A percentile compares a stretch with the other conserved stretches of the same genome.
These are phyloP conservation scores for Leptographium galeiforme DNA, from an alignment of 2,329 filamentous ascomycete genomes.

Conservation along the genomic window DNA sequence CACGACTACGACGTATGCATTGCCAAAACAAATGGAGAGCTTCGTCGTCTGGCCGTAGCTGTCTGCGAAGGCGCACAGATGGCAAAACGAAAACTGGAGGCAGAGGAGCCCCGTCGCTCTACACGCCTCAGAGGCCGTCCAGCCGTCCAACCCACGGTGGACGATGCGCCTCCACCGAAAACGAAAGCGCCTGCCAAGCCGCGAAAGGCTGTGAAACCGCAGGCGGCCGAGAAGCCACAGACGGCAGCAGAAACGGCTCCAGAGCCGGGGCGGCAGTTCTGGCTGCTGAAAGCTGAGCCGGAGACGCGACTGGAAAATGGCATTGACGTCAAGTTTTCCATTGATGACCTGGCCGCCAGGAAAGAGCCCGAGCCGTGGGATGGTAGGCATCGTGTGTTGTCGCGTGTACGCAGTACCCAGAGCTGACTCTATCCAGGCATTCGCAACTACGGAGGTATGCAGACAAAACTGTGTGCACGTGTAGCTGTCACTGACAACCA, in stretches of 20 bases:
- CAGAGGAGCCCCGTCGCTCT: background rate
- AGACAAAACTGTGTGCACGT: background rate
- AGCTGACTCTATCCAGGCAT: slow-evolving; percentile 26
- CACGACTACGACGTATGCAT: too few species aligned
- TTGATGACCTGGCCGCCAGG: slow-evolving; percentile 69
- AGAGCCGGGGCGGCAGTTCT: slow-evolving; percentile 35
- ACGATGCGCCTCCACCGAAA: too few species aligned
- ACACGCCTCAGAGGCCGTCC: background rate
- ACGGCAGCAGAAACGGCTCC: background rate
- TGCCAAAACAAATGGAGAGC: too few species aligned
- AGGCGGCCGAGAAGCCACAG: background rate
- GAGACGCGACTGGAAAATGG: slow-evolving; percentile 78
- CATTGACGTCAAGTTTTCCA: slow-evolving; percentile 82
- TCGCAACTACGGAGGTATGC: slow-evolving; percentile 31
- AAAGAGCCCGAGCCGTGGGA: slow-evolving; percentile 80
- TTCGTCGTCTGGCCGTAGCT: too few species aligned
- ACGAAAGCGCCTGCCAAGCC: background rate
- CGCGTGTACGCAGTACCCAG: background rate
- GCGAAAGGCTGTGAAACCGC: background rate
- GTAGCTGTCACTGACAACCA: slow-evolving; percentile 4
- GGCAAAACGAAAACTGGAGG: slow-evolving; percentile 6
- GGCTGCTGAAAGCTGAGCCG: slow-evolving; percentile 81
- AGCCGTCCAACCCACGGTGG: background rate
- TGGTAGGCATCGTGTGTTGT: slow-evolving; percentile 35
- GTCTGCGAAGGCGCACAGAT: background rate